Evolutionary conservation across 768 basidiomycete genomes (phyloP), one percentile per base, ranked within the genome.

Genomic region (Collybiopsis luxurians): DNA sequence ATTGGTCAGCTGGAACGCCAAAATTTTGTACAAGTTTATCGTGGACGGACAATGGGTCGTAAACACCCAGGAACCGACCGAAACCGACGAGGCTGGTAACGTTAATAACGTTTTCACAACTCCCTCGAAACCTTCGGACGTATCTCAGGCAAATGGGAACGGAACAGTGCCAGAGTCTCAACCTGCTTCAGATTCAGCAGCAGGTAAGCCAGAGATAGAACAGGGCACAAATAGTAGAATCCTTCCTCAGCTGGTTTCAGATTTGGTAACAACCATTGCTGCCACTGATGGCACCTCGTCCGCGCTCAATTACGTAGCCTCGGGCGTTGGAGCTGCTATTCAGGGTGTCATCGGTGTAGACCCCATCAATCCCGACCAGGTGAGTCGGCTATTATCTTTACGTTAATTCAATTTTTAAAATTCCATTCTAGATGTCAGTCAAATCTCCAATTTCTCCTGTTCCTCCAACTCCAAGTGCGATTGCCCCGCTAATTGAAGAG

Each of bases 11-110:
- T 90, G 81, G 81, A 81, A 75, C 46, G 66, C 80, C 49, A 86
- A 83, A 63, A 72, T 89, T 56, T 64, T 73, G 6, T 93, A 88
- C 82, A 93, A 93, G 71, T 93, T 84, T 66, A 75, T 92, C 66
- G 89, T 92, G 53, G 91, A 93, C 66, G 86, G 84, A 34, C 63
- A 69, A 58, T 92, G 89, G 90, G 63, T 73, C 47, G 75, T 78
- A 46, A 75, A 77, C 46, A 75, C 79, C 34, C 76, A 77, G 58
- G 76, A 77, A 56, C 83, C 85, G 5, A 83, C 81, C 52, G 87
- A 89, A 69, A 65, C 71, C 1, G 89, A 92, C 63, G 66, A 69
- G 9, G 70, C 72, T 21, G 90, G 89, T 15, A 87, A 86, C 68
- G 66, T 85, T 19, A 93, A 93, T 69, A 90, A 92, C 67, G 71